phyloP scores from a whole-genome alignment of 805 yeast species.

The Candida insectorum region DNA sequence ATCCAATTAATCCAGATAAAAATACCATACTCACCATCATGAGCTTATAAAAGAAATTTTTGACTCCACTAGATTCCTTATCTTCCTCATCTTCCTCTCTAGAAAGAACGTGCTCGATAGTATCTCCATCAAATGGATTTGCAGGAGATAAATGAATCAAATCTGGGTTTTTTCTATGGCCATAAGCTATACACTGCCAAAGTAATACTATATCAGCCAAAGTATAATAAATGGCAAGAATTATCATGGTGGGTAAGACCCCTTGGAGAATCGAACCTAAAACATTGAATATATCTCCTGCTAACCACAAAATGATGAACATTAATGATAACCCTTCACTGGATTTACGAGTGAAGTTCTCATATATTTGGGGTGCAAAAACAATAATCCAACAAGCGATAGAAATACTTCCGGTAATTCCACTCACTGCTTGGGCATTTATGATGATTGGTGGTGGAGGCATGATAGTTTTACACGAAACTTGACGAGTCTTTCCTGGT shows the following conservation, averaged over 20 bases:
- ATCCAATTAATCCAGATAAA: conserved; percentile 80
- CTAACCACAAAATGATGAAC: conserved; percentile 86
- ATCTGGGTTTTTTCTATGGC: conserved; percentile 58
- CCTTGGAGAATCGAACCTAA: conserved; percentile 88
- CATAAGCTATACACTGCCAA: conserved; percentile 80
- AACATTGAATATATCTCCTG: conserved; percentile 92
- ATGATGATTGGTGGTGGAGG: conserved; percentile 66
- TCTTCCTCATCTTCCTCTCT: conserved; percentile 28
- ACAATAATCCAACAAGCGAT: conserved; percentile 98
- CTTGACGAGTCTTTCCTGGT: too few relatives aligned
- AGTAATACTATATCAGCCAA: conserved; percentile 82
- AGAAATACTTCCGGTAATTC: conserved; percentile 83
- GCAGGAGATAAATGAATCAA: conserved; percentile 85
- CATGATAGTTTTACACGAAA: conserved; percentile 6
- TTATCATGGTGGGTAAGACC: conserved; percentile 90
- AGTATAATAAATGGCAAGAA: conserved; percentile 89
- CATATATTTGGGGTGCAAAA: conserved; percentile 94
- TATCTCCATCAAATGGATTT: conserved; percentile 73
- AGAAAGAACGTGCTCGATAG: conserved; percentile 56
- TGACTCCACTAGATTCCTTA: conserved; percentile 21
- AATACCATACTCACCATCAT: conserved; percentile 67
- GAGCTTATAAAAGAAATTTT: conserved; percentile 20
- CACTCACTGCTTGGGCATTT: conserved; percentile 70
- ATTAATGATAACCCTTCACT: conserved; percentile 87
- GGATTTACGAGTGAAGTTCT: conserved; percentile 78